These are phyloP conservation scores for Tympanopsis confertula DNA, from an alignment of 2,329 filamentous ascomycete genomes.

Conservation along the genomic window DNA sequence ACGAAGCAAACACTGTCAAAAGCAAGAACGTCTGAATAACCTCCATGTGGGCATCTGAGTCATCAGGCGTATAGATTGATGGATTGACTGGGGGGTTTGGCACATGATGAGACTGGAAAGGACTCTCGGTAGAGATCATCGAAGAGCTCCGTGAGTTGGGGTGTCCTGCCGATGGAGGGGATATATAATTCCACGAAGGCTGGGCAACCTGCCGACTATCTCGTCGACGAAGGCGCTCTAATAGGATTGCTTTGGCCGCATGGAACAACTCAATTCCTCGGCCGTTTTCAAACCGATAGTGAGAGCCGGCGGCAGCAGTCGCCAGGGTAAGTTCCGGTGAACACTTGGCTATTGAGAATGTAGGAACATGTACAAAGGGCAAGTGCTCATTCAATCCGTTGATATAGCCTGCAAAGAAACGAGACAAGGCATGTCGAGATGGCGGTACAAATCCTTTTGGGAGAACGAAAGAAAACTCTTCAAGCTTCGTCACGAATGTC, in stretches of 20 bases:
- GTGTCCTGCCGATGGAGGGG: constrained; percentile 17
- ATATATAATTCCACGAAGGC: constrained; percentile 26
- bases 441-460: constrained; percentile 32
- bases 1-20: constrained; percentile 47
- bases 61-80: constrained; percentile 20
- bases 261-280: constrained; percentile 44
- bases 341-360: constrained; percentile 27
- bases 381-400: constrained; percentile 36
- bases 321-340: constrained; percentile 35
- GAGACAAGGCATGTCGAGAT: constrained; percentile 30
- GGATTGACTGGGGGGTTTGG: constrained; percentile 16
- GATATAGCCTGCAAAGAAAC: constrained; percentile 37
- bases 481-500: constrained; percentile 26
- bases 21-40: constrained; percentile 34
- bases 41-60: constrained; percentile 32
- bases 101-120: constrained; percentile 21
- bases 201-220: constrained; percentile 29
- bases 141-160: constrained; percentile 25
- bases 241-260: constrained; percentile 39
- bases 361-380: constrained; percentile 36
- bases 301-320: constrained; percentile 33
- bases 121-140: constrained; percentile 24
- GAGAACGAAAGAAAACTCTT: constrained; percentile 28
- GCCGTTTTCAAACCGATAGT: constrained; percentile 34
- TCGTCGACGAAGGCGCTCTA: constrained; percentile 34